These are phyloP conservation scores for Lonicera japonica DNA, from an alignment of 129 eudicot genomes.

Conservation along the genomic window DNA sequence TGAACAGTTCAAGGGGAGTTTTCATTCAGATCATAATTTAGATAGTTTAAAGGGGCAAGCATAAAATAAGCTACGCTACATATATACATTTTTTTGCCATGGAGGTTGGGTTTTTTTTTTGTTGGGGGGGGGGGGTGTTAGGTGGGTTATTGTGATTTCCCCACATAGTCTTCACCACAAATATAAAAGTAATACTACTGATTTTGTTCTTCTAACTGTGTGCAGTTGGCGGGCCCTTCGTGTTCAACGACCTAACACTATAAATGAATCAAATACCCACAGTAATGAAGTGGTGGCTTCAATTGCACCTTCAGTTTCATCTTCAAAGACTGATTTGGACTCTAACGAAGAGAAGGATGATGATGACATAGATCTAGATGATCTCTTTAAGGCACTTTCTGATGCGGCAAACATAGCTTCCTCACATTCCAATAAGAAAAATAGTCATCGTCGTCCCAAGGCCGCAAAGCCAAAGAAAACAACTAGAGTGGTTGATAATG, in stretches of 20 bases:
- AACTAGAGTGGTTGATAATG: slow-evolving; percentile 28
- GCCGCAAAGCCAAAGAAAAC: slow-evolving; percentile 20
- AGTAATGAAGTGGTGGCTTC: slow-evolving; percentile 9
- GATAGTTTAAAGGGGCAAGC: too few relatives aligned
- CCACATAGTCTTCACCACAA: background rate
- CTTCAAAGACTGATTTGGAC: slow-evolving; percentile 37
- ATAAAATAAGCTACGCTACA: too few relatives aligned
- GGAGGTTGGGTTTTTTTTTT: too few relatives aligned
- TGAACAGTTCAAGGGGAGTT: too few relatives aligned
- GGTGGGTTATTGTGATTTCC: too few relatives aligned
- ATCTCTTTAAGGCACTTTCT: slow-evolving; percentile 54
- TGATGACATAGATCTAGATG: slow-evolving; percentile 58
- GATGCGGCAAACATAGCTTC: slow-evolving; percentile 61
- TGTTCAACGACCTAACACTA: slow-evolving; percentile 45
- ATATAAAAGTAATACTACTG: background rate
- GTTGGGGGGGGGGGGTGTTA: too few relatives aligned
- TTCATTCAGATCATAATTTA: too few relatives aligned
- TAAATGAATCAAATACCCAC: slow-evolving; percentile 17
- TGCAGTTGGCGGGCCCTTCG: slow-evolving; percentile 86
- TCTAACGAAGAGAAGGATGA: slow-evolving; percentile 32
- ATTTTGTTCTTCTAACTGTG: background rate
- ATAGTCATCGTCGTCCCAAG: slow-evolving; percentile 14
- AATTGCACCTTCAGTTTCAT: slow-evolving; percentile 22
- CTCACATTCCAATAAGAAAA: slow-evolving; percentile 39
- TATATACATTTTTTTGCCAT: too few relatives aligned